These are phyloP conservation scores for Phytopythium sindhum DNA, from an alignment of 352 stramenopile species.

Conservation along the genomic window DNA sequence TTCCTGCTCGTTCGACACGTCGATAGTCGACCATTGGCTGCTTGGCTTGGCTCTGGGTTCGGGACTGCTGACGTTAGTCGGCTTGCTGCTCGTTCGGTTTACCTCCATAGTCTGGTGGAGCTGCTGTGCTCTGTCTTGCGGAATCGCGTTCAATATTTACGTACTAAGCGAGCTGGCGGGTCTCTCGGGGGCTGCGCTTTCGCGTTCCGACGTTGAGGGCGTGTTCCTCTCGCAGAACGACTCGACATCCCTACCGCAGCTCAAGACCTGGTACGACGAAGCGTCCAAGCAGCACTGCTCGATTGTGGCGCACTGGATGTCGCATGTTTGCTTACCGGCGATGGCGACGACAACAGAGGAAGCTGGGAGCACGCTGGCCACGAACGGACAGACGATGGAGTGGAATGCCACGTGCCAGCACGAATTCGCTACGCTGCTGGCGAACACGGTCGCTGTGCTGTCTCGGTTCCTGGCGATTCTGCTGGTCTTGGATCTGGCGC, in stretches of 20 bases:
- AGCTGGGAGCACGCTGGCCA: background rate
- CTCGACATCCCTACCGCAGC: background rate
- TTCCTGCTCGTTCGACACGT: background rate
- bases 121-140: background rate
- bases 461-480: constrained; percentile 14
- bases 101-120: background rate
- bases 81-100: background rate
- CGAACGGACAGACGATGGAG: background rate
- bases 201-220: background rate
- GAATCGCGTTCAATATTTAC: background rate
- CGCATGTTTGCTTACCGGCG: constrained; percentile 19
- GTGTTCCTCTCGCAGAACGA: background rate
- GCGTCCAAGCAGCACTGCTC: constrained; percentile 19
- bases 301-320: constrained; percentile 24
- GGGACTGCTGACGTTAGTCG: background rate
- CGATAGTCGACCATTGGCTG: background rate
- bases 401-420: constrained; percentile 22
- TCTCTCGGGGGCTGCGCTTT: background rate
- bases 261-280: constrained; percentile 14
- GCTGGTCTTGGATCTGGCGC: constrained; percentile 18
- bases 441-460: constrained; percentile 12
- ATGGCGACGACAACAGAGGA: background rate
- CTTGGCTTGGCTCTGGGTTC: background rate
- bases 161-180: background rate
- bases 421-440: constrained; percentile 21